Base-by-base conservation (phyloP, 2,329 filamentous ascomycete species). In the Apiospora rasikravindrae region DNA sequence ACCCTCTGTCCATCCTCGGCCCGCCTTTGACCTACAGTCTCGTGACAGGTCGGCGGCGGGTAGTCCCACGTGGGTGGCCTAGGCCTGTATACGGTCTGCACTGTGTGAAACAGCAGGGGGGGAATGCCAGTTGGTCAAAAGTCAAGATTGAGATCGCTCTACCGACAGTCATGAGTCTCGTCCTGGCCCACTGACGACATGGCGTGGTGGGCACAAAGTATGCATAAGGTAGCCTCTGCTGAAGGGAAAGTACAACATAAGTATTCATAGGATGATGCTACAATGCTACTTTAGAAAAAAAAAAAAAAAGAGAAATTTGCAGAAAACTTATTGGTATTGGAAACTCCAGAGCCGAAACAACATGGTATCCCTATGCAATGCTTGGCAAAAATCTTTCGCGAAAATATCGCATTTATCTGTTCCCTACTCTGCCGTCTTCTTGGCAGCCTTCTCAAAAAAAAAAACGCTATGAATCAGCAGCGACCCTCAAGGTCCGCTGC, bases 291-390 rank as follows among this genome's bases (percentile, higher is more conserved):
- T 61, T 24, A 37, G 13, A 53, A 53, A 37, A 22, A 22, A 10
- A 19, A 64, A 40, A 3, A n/a, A 13, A 8, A 19, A 64, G n/a
- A 3, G 6, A 13, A 4, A n/a, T 2, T 64, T 29, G 53, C 29
- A 61, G 8, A 33, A 61, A 64, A 64, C 57, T 40, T 6, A 40
- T 64, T 64, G 57, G 57, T 64, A 64, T 64, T 64, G 57, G 57
- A 24, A 64, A 64, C 57, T 64, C 57, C 57, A 64, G 57, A 40
- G 29, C 57, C 33, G 40, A 19, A 68, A 68, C 24, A 47, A 68
- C 42, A 68, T 68, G 66, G 66, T 68, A 68, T 68, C 66, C 66
- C 44, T 47, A 47, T 45, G 44, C n/a, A 26, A 47, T 47, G 40
- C 44, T 68, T 68, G 66, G 44, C 26, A 68, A n/a, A 68, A 68